Conservation (phyloP, 495 filamentous ascomycete genomes). For the Immersiella caudata region DNA sequence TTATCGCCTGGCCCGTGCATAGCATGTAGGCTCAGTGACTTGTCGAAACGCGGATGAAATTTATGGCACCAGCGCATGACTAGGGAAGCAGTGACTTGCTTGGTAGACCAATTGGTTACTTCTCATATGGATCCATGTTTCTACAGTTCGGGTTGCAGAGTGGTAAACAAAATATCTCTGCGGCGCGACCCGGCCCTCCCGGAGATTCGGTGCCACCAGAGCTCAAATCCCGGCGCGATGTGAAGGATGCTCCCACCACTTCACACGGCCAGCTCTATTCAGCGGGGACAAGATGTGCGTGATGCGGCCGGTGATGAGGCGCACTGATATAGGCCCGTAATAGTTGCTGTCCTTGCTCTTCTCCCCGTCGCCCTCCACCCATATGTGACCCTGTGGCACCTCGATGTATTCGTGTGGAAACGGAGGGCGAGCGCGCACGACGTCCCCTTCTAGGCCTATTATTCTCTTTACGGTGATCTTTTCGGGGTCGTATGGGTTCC, state of each 20-base stretch:
- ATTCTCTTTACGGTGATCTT: slow-evolving; percentile 69
- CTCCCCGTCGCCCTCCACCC: slow-evolving; percentile 75
- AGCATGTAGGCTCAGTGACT: background rate
- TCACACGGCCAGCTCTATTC: slow-evolving; percentile 51
- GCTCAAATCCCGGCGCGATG: background rate
- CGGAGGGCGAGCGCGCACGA: slow-evolving; percentile 62
- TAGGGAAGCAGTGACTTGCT: background rate
- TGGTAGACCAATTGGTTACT: background rate
- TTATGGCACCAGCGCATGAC: background rate
- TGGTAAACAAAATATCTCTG: background rate
- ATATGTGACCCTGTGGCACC: slow-evolving; percentile 73
- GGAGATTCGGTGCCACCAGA: background rate
- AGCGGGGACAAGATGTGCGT: slow-evolving; percentile 65
- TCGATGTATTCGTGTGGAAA: slow-evolving; percentile 59
- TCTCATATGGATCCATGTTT: background rate
- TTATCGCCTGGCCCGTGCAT: slow-evolving; percentile 26
- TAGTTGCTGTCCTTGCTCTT: slow-evolving; percentile 71
- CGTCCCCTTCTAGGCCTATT: slow-evolving; percentile 69
- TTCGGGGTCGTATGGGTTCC: slow-evolving; percentile 65
- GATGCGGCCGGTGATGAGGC: slow-evolving; percentile 65
- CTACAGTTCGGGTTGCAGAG: background rate
- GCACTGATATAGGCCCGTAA: slow-evolving; percentile 68
- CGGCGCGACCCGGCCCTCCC: background rate
- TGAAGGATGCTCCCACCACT: slow-evolving; percentile 52
- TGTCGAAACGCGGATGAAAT: background rate